Percentiles rank a stretch among this genome's conserved stretches.
phyloP scores from a whole-genome alignment of 2,329 filamentous ascomycete species.

The Epichloe sp. region DNA sequence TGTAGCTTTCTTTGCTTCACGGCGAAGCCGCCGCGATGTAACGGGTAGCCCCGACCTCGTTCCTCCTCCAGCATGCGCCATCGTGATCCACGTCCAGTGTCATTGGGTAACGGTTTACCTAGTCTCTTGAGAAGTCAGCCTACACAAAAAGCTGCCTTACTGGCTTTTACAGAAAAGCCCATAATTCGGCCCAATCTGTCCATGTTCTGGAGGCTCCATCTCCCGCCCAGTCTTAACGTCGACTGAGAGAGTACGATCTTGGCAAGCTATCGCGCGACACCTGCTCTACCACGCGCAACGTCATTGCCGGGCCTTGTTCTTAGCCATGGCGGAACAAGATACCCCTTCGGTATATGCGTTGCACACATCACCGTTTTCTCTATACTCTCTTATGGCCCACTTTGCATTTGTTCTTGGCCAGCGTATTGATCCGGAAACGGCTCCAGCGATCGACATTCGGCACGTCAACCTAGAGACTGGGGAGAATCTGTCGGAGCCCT shows the following conservation, averaged over 20 bases:
- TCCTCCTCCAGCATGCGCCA: neutral
- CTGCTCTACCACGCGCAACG: neutral
- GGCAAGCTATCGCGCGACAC: too few relatives aligned
- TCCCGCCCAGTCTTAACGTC: too few relatives aligned
- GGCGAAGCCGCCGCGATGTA: constrained; percentile 5
- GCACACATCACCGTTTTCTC: constrained; percentile 17
- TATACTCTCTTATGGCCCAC: constrained; percentile 19
- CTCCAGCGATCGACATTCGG: constrained; percentile 13
- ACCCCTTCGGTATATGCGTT: constrained; percentile 12
- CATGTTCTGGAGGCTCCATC: neutral
- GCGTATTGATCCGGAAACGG: constrained; percentile 12
- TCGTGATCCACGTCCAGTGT: neutral
- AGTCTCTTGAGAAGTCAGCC: neutral
- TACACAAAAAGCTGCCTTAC: neutral
- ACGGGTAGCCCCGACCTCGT: constrained; percentile 1
- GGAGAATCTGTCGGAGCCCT: constrained; percentile 16
- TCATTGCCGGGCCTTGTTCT: neutral
- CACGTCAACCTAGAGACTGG: constrained; percentile 15
- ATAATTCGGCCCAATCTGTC: neutral
- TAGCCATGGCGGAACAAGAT: constrained; percentile 7
- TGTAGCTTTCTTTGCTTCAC: neutral
- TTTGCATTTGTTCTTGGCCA: constrained; percentile 16
- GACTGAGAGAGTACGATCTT: neutral
- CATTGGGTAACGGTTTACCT: neutral
- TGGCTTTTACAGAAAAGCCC: neutral